Evolutionary conservation across 2,329 filamentous ascomycete species (phyloP), one percentile per base, ranked within the genome.

Genomic region (Colletotrichum sojae): DNA sequence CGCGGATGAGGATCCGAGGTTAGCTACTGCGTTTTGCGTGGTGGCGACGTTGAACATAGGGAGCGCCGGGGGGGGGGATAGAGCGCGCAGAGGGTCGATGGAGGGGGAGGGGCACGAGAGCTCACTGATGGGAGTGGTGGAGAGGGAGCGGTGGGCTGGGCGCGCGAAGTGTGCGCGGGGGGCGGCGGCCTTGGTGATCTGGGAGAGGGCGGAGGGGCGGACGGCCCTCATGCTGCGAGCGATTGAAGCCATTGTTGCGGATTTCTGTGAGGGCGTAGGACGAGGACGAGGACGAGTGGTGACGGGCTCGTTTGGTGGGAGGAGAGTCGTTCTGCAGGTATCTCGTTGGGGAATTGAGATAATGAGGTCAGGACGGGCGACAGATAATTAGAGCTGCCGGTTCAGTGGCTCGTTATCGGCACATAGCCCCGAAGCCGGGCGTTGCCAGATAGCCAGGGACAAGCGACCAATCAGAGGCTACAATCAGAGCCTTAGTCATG

Each of bases 171-270:
- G 70, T 75, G 75, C 73, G 76, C 75, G 56, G 72, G 72, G 72
- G 57, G 80, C 75, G 67, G 73, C 75, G 67, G 73, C 75, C 75
- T 78, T 77, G 60, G 77, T 71, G 61, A 82, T 72, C 75, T 82
- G 76, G 75, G 84, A 75, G 74, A 85, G 75, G 57, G 79, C 79
- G 72, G 83, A 80, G 71, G 86, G 84, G 72, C 86, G 82, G 71
- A 83, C 82, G 72, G 82, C 81, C 79, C 84, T 82, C 72, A 88
- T 78, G 77, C 84, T 85, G 75, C 87, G 84, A 76, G 85, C 84
- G 81, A 91, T 86, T 82, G 89, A 90, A 73, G 89, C 87, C 88
- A 90, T 90, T 80, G 76, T 81, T 76, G 68, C 31, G 68, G 15
- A 10, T 67, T 48, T 25, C 22, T 25, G 53, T 56, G 55, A 60